Conservation (phyloP, 169 alveolate genomes). For the Eimeria sp. region DNA sequence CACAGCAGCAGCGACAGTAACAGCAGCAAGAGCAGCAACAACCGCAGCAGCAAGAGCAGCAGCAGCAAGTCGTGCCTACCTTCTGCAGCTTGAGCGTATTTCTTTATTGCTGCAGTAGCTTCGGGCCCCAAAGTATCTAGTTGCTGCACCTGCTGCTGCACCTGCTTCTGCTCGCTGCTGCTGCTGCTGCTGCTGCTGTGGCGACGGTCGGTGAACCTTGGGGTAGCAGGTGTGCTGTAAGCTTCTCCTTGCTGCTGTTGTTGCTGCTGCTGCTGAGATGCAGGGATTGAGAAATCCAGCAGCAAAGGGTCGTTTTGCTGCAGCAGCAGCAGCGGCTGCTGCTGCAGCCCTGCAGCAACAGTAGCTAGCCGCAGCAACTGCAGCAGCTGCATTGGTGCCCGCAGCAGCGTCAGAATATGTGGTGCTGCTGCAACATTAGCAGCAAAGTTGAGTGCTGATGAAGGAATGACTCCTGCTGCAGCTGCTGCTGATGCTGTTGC, state of each 20-base stretch:
- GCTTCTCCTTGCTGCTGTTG: slow-evolving; percentile 30
- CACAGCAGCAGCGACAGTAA: slow-evolving; percentile 16
- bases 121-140: background rate
- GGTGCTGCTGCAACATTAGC: slow-evolving; percentile 45
- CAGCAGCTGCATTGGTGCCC: slow-evolving; percentile 67
- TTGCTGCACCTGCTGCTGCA: slow-evolving; percentile 27
- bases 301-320: slow-evolving; percentile 33
- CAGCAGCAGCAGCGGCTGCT: slow-evolving; percentile 33
- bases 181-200: slow-evolving; percentile 52
- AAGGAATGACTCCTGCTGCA: background rate
- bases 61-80: background rate
- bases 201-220: slow-evolving; percentile 10
- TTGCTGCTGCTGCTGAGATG: slow-evolving; percentile 11
- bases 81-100: slow-evolving; percentile 6
- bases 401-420: slow-evolving; percentile 41
- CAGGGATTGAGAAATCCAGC: slow-evolving; percentile 23
- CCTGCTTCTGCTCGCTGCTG: background rate
- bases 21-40: slow-evolving; percentile 11
- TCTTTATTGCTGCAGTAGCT: background rate
- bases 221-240: background rate
- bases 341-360: background rate
- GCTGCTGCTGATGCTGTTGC: slow-evolving; percentile 17
- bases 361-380: slow-evolving; percentile 11
- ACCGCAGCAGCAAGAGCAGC: slow-evolving; percentile 38
- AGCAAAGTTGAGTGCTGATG: background rate